Base-by-base conservation (phyloP, 208 protist species). In the Wallacemonas sp. region DNA sequence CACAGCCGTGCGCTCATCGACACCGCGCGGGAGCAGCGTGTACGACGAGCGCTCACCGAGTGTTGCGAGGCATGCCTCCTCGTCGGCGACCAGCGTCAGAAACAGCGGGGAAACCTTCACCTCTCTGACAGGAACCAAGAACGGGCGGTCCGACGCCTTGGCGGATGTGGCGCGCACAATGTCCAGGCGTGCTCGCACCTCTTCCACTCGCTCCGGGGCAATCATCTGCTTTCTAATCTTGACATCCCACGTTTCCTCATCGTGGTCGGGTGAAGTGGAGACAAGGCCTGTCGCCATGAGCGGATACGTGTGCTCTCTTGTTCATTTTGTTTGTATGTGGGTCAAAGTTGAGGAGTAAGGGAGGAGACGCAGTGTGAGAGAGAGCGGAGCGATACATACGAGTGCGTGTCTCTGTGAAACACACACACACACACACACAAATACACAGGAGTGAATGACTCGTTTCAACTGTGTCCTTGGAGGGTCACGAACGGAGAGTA, bases 1-100 rank as follows among this genome's bases (percentile, higher is more conserved):
- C 21, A 69, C 68, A 6, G 88, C 88, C 27, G 80, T 74, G 36
- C 46, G 54, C 55, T 90, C 81, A 4, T 17, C 47, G 0, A 90
- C 19, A 1, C 75, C 71, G 1, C 63, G n/a, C 14, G 46, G 36
- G 1, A 56, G 52, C 23, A 26, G 32, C n/a, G 32, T 30, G 65
- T 72, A 81, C 11, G 41, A 26, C 0, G 36, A 24, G 12, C 54
- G 64, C 2, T 57, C 29, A 14, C 68, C 70, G 14, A 73, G 43
- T 2, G 62, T 39, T 34, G 29, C 60, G 1, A 27, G 30, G 44
- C 39, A 46, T 0, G 61, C 33, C 5, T 24, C 0, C 39, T 68
- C 63, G 56, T 80, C 60, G 17, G 65, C 71, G 2, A 48, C 52
- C 16, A 89, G 14, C 8, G 67, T 46, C 9, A 92, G 58, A 58